Conservation (phyloP, 164 flowering plant species). For the Warburgia ugandensis region DNA sequence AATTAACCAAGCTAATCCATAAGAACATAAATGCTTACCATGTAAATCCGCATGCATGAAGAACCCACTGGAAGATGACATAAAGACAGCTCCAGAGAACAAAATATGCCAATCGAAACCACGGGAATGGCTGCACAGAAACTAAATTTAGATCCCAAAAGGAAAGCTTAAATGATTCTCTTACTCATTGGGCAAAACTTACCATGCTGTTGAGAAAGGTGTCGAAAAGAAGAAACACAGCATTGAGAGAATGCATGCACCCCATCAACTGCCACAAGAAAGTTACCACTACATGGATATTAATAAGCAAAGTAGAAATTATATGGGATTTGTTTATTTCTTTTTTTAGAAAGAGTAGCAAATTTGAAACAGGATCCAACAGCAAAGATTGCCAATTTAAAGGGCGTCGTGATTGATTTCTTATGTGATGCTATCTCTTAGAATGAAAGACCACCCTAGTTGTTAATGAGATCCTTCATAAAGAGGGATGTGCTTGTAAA, state of each 20-base stretch:
- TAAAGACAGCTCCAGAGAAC: conserved; percentile 57
- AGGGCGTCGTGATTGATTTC: not conserved
- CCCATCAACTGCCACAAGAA: conserved; percentile 47
- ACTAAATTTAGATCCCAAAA: not conserved
- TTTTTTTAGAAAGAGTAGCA: not conserved
- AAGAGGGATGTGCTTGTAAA: too few species aligned
- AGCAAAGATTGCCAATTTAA: not conserved
- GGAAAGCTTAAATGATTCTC: too few species aligned
- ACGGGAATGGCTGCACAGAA: conserved; percentile 48
- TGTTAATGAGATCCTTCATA: not conserved
- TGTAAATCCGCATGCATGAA: conserved; percentile 57
- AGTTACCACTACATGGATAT: not conserved
- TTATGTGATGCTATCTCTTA: not conserved
- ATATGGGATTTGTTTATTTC: not conserved
- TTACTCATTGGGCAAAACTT: conserved; percentile 19
- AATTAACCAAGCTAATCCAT: too few species aligned
- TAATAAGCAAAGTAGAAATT: not conserved
- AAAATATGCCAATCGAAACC: conserved; percentile 57
- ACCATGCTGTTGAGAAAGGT: conserved; percentile 52
- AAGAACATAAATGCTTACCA: conserved; percentile 35
- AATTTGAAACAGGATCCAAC: not conserved
- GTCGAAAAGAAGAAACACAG: conserved; percentile 53
- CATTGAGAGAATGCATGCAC: conserved; percentile 60
- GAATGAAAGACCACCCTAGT: not conserved
- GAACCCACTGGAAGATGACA: conserved; percentile 55